Percentiles rank a stretch among this genome's conserved stretches.
Conservation (phyloP, 129 eudicot genomes). For the Flaveria robusta region DNA sequence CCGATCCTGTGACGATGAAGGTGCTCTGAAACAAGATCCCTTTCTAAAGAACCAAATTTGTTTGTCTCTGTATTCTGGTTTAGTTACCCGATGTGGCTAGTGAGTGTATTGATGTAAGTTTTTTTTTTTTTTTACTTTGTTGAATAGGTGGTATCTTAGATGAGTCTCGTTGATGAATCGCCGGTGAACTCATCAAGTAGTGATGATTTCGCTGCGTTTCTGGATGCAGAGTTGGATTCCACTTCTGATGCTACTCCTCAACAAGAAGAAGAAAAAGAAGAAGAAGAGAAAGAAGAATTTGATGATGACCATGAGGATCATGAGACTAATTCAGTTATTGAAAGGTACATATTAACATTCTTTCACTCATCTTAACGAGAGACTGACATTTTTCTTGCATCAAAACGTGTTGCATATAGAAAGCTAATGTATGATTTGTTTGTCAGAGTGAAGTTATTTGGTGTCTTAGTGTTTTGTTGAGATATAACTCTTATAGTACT, state of each 20-base stretch:
- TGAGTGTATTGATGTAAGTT: slow-evolving; percentile 9
- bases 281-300: neutral
- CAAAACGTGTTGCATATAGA: neutral
- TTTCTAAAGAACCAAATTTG: slow-evolving; percentile 1
- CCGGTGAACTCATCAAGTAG: slow-evolving; percentile 61
- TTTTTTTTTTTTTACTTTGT: slow-evolving; percentile 1
- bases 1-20: neutral
- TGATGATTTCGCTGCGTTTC: slow-evolving; percentile 58
- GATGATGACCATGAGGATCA: slow-evolving; percentile 19
- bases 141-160: slow-evolving; percentile 32
- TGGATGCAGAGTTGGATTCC: slow-evolving; percentile 57
- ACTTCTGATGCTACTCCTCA: slow-evolving; percentile 45
- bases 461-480: slow-evolving; percentile 14
- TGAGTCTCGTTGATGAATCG: slow-evolving; percentile 55
- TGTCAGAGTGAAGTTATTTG: slow-evolving; percentile 13
- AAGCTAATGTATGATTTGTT: slow-evolving; percentile 16
- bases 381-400: neutral
- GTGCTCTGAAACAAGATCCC: neutral
- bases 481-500: neutral
- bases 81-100: neutral
- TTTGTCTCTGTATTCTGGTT: neutral
- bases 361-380: slow-evolving; percentile 2
- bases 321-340: slow-evolving; percentile 18
- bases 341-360: slow-evolving; percentile 30
- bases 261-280: slow-evolving; percentile 33